Base-by-base conservation (phyloP, 306 rosid genomes). In the Trifolium pratense region DNA sequence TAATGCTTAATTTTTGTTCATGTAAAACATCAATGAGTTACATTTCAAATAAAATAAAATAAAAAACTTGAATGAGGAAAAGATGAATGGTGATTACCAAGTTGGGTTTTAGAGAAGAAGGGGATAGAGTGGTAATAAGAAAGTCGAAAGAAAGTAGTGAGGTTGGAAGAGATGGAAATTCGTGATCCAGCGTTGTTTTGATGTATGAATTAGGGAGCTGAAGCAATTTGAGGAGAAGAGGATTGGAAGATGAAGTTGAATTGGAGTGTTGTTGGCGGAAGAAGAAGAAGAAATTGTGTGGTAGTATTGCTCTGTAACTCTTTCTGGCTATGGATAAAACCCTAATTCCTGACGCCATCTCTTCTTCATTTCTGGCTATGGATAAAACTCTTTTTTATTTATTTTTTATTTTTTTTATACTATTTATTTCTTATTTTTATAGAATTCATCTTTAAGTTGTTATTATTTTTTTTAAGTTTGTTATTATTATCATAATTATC, bases 41-140 rank as follows among this genome's bases (percentile, higher is more conserved):
- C 55, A 21, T 4, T 55, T 6, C 20, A n/a, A 6, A 2, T 21
- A 11, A 21, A 46, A 21, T 21, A 29, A 36, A 32, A 5, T 18
- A 9, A 52, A 8, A 39, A 74, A 58, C 3, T 36, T 9, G 32
- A 10, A 58, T 66, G 34, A 20, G 45, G 62, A 49, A 21, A 69
- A 70, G 68, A 37, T 0, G 8, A 57, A 12, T 55, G 23, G 63
- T 57, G 9, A 75, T 31, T 88, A 86, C 93, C 87, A 86, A 65
- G 56, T 56, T 86, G 17, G 87, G 79, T 78, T 84, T 89, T n/a
- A 73, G 69, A 2, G 82, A 81, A 70, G 84, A 78, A 76, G 81
- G 81, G 26, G 48, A 40, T 15, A 86, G 86, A 66, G 87, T 80
- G 48, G 78, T 31, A 32, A 82, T 15, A 16, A 84, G 83, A 17